Conservation (phyloP, 2,329 filamentous ascomycete species). For the Drechslerella coelobrocha region DNA sequence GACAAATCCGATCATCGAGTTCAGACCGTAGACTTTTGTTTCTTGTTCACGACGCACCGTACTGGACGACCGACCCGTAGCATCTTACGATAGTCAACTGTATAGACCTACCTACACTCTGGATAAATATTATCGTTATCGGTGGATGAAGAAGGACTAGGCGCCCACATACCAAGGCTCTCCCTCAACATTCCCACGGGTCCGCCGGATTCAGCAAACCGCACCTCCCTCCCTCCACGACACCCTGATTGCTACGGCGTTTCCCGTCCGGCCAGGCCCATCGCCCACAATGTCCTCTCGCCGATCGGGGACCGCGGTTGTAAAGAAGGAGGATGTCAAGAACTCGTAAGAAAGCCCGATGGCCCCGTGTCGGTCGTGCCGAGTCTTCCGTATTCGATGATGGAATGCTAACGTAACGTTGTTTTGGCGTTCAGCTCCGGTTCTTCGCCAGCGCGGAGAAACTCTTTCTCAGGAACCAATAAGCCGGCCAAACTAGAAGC, state of each 20-base stretch:
- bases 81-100: neutral
- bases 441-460: conserved; percentile 43
- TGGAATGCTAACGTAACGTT: conserved; percentile 24
- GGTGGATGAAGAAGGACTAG: conserved; percentile 45
- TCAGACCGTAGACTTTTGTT: conserved; percentile 22
- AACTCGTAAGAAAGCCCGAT: conserved; percentile 23
- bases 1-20: conserved; percentile 34
- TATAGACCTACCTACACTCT: neutral
- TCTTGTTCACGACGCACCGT: neutral
- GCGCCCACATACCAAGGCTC: conserved; percentile 26
- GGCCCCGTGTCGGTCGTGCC: neutral
- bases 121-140: conserved; percentile 23
- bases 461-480: conserved; percentile 37
- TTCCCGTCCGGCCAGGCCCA: conserved; percentile 9
- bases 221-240: conserved; percentile 12
- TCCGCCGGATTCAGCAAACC: conserved; percentile 21
- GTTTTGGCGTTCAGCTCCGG: conserved; percentile 9
- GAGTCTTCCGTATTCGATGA: neutral
- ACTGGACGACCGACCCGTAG: neutral
- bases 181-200: conserved; percentile 20
- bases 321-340: conserved; percentile 47
- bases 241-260: neutral
- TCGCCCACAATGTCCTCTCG: conserved; percentile 40
- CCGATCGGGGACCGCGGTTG: conserved; percentile 37
- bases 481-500: conserved; percentile 24